Percentiles rank a stretch among this genome's conserved stretches.
phyloP scores from a whole-genome alignment of 148 eudicot genomes.

The Cornus florida region DNA sequence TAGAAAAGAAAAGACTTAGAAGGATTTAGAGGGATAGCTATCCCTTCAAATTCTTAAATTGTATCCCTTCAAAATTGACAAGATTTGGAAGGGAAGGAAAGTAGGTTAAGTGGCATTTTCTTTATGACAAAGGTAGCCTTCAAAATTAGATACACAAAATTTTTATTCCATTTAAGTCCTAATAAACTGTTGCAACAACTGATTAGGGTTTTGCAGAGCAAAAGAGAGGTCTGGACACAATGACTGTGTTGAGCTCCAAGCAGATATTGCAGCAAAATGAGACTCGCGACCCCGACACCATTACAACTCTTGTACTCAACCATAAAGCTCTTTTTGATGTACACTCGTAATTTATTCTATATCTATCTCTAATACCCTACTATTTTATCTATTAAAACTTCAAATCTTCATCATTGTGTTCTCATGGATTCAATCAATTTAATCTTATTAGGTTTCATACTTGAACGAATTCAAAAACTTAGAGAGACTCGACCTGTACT shows the following conservation, averaged over 20 bases:
- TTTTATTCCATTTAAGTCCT: too few species aligned
- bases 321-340: slow-evolving; percentile 83
- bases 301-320: slow-evolving; percentile 53
- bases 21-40: too few species aligned
- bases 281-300: slow-evolving; percentile 42
- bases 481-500: slow-evolving; percentile 72
- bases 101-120: too few species aligned
- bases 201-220: slow-evolving; percentile 14
- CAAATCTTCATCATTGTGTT: not conserved
- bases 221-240: slow-evolving; percentile 8
- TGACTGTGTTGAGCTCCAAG: slow-evolving; percentile 51
- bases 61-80: too few species aligned
- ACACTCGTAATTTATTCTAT: not conserved
- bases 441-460: slow-evolving; percentile 58
- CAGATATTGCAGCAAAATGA: slow-evolving; percentile 57
- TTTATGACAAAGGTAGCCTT: too few species aligned
- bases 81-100: too few species aligned
- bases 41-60: too few species aligned
- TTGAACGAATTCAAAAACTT: slow-evolving; percentile 68
- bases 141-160: too few species aligned
- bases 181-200: not conserved
- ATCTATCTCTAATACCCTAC: not conserved
- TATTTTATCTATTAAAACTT: not conserved
- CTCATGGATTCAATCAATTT: not conserved
- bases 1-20: too few species aligned